Percentiles rank a stretch among this genome's conserved stretches.
These are phyloP conservation scores for Monosporozyma servazzii DNA, from an alignment of 805 yeast species.

Conservation along the genomic window DNA sequence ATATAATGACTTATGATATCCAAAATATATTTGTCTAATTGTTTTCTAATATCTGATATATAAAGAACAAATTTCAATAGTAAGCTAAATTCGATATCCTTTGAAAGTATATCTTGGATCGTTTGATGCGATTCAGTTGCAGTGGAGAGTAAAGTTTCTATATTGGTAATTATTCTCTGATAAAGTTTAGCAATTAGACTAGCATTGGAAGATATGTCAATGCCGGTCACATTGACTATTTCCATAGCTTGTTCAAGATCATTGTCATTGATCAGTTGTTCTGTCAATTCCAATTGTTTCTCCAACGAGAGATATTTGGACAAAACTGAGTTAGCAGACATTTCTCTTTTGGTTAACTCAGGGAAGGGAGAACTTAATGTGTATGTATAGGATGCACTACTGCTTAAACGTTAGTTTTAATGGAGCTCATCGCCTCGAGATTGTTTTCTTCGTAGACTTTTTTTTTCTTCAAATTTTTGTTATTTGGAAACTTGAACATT, in stretches of 20 bases:
- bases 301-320: constrained; percentile 10
- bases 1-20: constrained; percentile 6
- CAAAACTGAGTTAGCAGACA: constrained; percentile 1
- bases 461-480: too few relatives aligned
- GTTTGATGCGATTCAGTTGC: background rate
- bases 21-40: constrained; percentile 11
- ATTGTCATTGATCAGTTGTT: constrained; percentile 8
- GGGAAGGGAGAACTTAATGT: background rate
- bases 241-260: constrained; percentile 10
- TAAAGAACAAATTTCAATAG: constrained; percentile 6
- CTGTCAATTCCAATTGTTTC: constrained; percentile 7
- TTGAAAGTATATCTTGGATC: background rate
- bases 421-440: too few relatives aligned
- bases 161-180: background rate
- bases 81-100: constrained; percentile 4
- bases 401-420: too few relatives aligned
- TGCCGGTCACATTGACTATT: constrained; percentile 5
- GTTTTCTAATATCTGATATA: constrained; percentile 6
- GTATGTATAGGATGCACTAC: background rate
- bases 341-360: background rate
- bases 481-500: too few relatives aligned
- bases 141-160: background rate
- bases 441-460: too few relatives aligned
- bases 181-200: constrained; percentile 2
- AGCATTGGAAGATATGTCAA: constrained; percentile 5